These are phyloP conservation scores for Phellopilus nigrolimitatus DNA, from an alignment of 1,284 basidiomycete genomes.

Conservation along the genomic window DNA sequence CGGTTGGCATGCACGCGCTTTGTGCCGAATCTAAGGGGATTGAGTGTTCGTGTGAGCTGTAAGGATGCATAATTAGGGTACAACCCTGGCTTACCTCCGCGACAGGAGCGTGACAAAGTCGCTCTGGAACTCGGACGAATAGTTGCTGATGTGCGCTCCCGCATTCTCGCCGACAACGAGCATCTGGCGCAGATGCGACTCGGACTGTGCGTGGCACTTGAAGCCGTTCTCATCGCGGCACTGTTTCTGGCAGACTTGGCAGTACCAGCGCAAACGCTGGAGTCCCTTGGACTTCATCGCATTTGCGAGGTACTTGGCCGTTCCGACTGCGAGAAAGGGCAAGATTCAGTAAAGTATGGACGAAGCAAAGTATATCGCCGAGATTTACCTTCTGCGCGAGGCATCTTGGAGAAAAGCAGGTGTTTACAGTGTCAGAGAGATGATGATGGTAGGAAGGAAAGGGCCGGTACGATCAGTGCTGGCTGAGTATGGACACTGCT, in stretches of 20 bases:
- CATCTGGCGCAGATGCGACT: slow-evolving; percentile 93
- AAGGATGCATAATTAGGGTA: slow-evolving; percentile 1
- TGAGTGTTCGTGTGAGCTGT: neutral
- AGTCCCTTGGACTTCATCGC: slow-evolving; percentile 96
- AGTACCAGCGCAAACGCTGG: slow-evolving; percentile 92
- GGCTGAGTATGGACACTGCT: too few relatives aligned
- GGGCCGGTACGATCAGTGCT: neutral
- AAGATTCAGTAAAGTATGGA: slow-evolving; percentile 6
- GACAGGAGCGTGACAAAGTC: slow-evolving; percentile 90
- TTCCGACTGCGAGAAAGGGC: slow-evolving; percentile 54
- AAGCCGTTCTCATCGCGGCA: slow-evolving; percentile 97
- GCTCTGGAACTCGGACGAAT: slow-evolving; percentile 85
- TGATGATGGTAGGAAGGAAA: slow-evolving; percentile 3
- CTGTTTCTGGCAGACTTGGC: slow-evolving; percentile 95
- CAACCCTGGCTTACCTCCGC: slow-evolving; percentile 49
- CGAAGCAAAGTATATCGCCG: neutral
- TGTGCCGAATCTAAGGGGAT: slow-evolving; percentile 80
- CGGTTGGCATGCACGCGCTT: slow-evolving; percentile 92
- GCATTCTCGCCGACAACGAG: slow-evolving; percentile 92
- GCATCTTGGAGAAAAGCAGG: slow-evolving; percentile 43
- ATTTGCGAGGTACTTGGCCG: slow-evolving; percentile 88
- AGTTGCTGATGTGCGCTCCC: slow-evolving; percentile 86
- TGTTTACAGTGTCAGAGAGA: neutral
- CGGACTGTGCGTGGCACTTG: slow-evolving; percentile 85
- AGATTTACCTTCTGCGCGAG: slow-evolving; percentile 67